Percentiles rank a stretch among this genome's conserved stretches.
These are phyloP conservation scores for Moelleriella libera DNA, from an alignment of 2,329 filamentous ascomycete genomes.

Conservation along the genomic window DNA sequence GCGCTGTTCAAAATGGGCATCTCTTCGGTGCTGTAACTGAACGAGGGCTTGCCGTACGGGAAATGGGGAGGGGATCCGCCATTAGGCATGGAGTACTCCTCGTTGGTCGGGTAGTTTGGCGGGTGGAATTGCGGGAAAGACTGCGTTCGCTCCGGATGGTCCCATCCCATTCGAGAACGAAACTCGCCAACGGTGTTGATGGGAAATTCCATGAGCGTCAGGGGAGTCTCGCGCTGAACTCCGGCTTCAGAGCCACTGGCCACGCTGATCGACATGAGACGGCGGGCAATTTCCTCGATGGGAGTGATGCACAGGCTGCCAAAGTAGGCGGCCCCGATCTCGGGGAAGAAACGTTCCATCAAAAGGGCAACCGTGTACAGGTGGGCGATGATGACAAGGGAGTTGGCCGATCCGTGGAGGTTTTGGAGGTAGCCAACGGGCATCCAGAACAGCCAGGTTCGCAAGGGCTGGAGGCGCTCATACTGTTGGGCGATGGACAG, in stretches of 20 bases:
- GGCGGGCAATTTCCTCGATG: slow-evolving; percentile 72
- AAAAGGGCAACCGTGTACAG: slow-evolving; percentile 82
- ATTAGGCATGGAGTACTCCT: slow-evolving; percentile 23
- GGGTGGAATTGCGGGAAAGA: slow-evolving; percentile 48
- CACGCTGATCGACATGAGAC: slow-evolving; percentile 55
- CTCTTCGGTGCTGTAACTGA: slow-evolving; percentile 51
- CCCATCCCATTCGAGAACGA: slow-evolving; percentile 54
- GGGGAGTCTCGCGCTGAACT: slow-evolving; percentile 36
- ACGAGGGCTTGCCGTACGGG: slow-evolving; percentile 41
- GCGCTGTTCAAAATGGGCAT: slow-evolving; percentile 40
- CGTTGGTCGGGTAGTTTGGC: slow-evolving; percentile 36
- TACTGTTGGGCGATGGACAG: slow-evolving; percentile 71
- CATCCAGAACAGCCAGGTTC: slow-evolving; percentile 93
- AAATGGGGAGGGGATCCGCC: slow-evolving; percentile 20
- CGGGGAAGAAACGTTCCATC: slow-evolving; percentile 82
- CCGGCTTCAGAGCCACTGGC: slow-evolving; percentile 41
- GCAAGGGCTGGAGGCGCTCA: slow-evolving; percentile 72
- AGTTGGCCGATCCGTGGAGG: slow-evolving; percentile 59
- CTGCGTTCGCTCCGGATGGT: slow-evolving; percentile 41
- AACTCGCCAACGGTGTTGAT: slow-evolving; percentile 57
- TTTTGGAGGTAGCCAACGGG: slow-evolving; percentile 73
- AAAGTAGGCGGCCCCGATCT: slow-evolving; percentile 81
- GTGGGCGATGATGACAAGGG: slow-evolving; percentile 74
- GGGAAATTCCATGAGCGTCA: slow-evolving; percentile 59
- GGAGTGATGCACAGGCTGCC: slow-evolving; percentile 66